A percentile compares a stretch with the other conserved stretches of the same genome.
Conservation (phyloP, 495 filamentous ascomycete species). For the Viridothelium virens region DNA sequence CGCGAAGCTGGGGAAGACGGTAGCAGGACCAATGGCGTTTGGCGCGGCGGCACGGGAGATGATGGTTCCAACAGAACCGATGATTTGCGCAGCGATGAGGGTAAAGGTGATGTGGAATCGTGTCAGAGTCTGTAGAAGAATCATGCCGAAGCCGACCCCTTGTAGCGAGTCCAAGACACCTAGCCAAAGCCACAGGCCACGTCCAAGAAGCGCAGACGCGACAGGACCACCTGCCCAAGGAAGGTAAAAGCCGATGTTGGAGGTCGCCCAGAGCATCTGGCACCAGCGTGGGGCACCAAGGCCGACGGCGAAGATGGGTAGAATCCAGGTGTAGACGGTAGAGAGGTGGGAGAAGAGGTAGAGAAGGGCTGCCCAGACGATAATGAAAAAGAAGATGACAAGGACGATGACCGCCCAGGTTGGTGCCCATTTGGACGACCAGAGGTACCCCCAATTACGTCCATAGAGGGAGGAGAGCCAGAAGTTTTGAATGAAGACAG, state of each 20-base stretch:
- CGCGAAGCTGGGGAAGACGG: slow-evolving; percentile 55
- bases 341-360: slow-evolving; percentile 43
- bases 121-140: slow-evolving; percentile 55
- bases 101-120: slow-evolving; percentile 51
- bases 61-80: slow-evolving; percentile 51
- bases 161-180: slow-evolving; percentile 57
- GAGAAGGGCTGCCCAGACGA: slow-evolving; percentile 48
- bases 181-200: slow-evolving; percentile 58
- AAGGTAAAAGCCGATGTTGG: slow-evolving; percentile 50
- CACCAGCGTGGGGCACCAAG: slow-evolving; percentile 57
- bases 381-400: slow-evolving; percentile 51
- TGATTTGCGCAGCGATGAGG: slow-evolving; percentile 48
- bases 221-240: slow-evolving; percentile 49
- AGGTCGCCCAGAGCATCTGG: slow-evolving; percentile 57
- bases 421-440: slow-evolving; percentile 44
- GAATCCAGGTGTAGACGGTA: slow-evolving; percentile 53
- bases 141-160: slow-evolving; percentile 56
- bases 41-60: slow-evolving; percentile 51
- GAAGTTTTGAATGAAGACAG: slow-evolving; percentile 60
- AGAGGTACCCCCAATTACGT: slow-evolving; percentile 57
- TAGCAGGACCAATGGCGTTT: slow-evolving; percentile 51
- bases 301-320: slow-evolving; percentile 60
- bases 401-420: slow-evolving; percentile 47
- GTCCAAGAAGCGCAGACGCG: slow-evolving; percentile 45
- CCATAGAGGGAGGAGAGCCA: slow-evolving; percentile 55